phyloP scores from a whole-genome alignment of 75 land plant species.

The Chamaecyparis obtusa region DNA sequence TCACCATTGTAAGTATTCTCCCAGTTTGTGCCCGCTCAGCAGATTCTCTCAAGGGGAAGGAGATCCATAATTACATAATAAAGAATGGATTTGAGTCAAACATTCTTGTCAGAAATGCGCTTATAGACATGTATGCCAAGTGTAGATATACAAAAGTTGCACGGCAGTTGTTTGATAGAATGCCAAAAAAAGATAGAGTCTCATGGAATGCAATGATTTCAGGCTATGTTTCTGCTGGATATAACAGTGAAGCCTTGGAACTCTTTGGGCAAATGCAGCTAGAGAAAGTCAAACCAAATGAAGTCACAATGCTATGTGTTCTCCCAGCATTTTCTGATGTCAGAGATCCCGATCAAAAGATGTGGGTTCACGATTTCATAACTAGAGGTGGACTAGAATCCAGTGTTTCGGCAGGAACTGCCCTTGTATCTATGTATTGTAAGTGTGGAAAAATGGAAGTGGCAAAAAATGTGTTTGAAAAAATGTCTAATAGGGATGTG shows the following conservation, averaged over 20 bases:
- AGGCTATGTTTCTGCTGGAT: constrained; percentile 59
- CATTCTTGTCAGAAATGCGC: constrained; percentile 17
- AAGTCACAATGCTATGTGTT: constrained; percentile 31
- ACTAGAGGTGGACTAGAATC: constrained; percentile 42
- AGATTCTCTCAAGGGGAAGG: constrained; percentile 17
- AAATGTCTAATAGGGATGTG: constrained; percentile 23
- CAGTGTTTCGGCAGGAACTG: constrained; percentile 46
- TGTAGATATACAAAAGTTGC: constrained; percentile 58
- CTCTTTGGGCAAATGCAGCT: constrained; percentile 42
- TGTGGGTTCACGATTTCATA: constrained; percentile 47
- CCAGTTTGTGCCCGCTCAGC: constrained; percentile 35
- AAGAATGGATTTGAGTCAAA: constrained; percentile 20
- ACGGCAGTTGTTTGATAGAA: constrained; percentile 25
- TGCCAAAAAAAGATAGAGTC: constrained; percentile 43
- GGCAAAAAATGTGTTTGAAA: constrained; percentile 47
- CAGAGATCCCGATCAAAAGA: constrained; percentile 37
- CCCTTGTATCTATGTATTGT: constrained; percentile 56
- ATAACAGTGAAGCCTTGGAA: constrained; percentile 41
- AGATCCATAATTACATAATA: constrained; percentile 23
- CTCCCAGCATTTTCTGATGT: constrained; percentile 40
- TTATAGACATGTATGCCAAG: constrained; percentile 29
- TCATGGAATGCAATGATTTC: constrained; percentile 69
- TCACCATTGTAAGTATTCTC: constrained; percentile 29
- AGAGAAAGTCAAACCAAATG: constrained; percentile 33
- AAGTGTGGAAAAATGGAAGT: constrained; percentile 27